Percentiles rank a stretch among this genome's conserved stretches.
Evolutionary conservation across 2,329 filamentous ascomycete genomes (phyloP).

Genomic region (Westerdykella sp.): DNA sequence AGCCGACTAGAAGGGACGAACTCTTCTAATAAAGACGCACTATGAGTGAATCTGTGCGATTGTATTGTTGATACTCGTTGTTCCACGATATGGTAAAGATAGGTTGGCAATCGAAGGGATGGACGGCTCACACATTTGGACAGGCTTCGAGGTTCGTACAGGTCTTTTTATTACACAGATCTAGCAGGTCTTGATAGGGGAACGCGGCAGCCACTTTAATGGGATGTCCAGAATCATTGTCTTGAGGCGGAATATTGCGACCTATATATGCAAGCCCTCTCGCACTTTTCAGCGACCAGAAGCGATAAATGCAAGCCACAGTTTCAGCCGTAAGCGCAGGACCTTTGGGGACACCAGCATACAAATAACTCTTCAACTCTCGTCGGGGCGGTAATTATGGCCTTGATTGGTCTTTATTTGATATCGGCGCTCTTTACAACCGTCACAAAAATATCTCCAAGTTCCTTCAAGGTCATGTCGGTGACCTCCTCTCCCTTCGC

Average conservation of each 20-base stretch:
- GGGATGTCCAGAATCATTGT: neutral
- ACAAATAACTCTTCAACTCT: too few species aligned
- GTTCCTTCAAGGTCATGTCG: slow-evolving; percentile 47
- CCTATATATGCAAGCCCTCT: neutral
- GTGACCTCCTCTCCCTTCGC: slow-evolving; percentile 51
- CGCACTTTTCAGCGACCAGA: neutral
- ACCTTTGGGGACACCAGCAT: too few species aligned
- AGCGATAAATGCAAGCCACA: neutral
- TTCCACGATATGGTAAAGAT: neutral
- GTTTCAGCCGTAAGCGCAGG: neutral
- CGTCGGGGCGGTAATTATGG: neutral
- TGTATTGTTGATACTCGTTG: neutral
- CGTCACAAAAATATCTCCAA: slow-evolving; percentile 59
- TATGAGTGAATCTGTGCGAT: too few species aligned
- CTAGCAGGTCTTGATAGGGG: neutral
- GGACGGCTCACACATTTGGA: neutral
- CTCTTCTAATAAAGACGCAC: too few species aligned
- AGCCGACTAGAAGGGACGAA: neutral
- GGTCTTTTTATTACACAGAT: neutral
- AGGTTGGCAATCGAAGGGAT: neutral
- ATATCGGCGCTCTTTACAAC: slow-evolving; percentile 49
- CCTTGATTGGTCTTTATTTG: slow-evolving; percentile 23
- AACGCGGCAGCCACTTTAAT: neutral
- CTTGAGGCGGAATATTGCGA: neutral
- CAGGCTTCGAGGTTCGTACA: neutral